phyloP scores from a whole-genome alignment of 495 filamentous ascomycete genomes.

The Lineolata rhizophorae region DNA sequence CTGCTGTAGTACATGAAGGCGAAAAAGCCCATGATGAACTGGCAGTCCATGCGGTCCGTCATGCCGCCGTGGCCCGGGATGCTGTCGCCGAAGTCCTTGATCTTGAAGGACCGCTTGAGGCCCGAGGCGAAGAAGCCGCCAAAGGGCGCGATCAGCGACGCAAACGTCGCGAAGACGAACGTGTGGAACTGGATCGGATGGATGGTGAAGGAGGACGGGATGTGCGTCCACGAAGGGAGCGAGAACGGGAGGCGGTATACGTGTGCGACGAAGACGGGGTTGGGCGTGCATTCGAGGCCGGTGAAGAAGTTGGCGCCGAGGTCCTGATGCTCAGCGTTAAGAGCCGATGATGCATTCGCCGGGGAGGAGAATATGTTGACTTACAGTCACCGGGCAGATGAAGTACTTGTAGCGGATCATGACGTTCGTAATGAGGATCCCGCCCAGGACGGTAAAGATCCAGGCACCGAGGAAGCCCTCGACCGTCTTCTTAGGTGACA shows the following conservation, averaged over 20 bases:
- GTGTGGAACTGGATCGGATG: constrained; percentile 92
- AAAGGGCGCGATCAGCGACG: constrained; percentile 91
- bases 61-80: constrained; percentile 97
- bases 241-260: constrained; percentile 60
- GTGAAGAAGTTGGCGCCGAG: constrained; percentile 82
- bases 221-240: constrained; percentile 28
- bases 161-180: constrained; percentile 76
- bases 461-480: constrained; percentile 96
- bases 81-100: constrained; percentile 97
- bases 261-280: constrained; percentile 71
- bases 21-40: constrained; percentile 99
- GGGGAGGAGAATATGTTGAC: too few relatives aligned
- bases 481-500: constrained; percentile 98
- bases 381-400: constrained; percentile 83
- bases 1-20: constrained; percentile 96
- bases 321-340: constrained; percentile 26
- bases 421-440: constrained; percentile 60
- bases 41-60: constrained; percentile 98
- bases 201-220: constrained; percentile 39
- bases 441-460: constrained; percentile 81
- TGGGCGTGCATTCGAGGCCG: constrained; percentile 79
- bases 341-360: background rate
- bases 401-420: constrained; percentile 92
- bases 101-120: constrained; percentile 96
- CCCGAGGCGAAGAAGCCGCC: constrained; percentile 98